Evolutionary conservation across 371 early-diverging fungal species (phyloP), one percentile per base, ranked within the genome.

Genomic region (Zychaea mexicana): DNA sequence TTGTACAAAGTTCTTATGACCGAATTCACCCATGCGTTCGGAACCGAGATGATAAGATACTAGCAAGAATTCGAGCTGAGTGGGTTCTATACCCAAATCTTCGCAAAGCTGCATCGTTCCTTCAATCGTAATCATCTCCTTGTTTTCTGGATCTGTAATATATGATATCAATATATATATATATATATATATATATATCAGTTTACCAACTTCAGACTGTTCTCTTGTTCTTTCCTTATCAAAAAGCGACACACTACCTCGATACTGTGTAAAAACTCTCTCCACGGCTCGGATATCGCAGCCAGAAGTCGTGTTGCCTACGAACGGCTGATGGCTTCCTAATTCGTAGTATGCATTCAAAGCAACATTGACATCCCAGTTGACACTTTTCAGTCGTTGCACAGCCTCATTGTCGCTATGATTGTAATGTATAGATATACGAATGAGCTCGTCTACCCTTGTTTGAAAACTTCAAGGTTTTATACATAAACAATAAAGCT

Each of bases 11-110:
- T 69, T 87, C 26, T 82, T 65, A 31, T 86, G 73, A 19, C 77
- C 82, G 65, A 93, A 93, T 68, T 93, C 92, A 65, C 93, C 89
- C 90, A 94, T 92, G 19, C 74, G 79, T 63, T 90, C 85, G 22
- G 91, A 85, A 42, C 86, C 81, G 28, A 95, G 70, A 64, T 92
- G 86, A 65, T 78, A 83, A 3, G 94, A 90, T 22, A 94, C 68
- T 21, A 92, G 83, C 6, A 94, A 66, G 67, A 90, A 88, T 33
- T 91, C 91, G 31, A 89, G 81, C 61, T 92, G 90, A 17, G 86
- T 85, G 2, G 94, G 94, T 56, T 90, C 92, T 38, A 95, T 88
- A 27, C 77, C 85, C 52, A 95, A 76, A 69, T 90, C 93, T 21
- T 76, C 68, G 61, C 89, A 92, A 31, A 88, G 78, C 39, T 74